Conservation (phyloP, 345 rosid species). For the Dipteronia dyeriana region DNA sequence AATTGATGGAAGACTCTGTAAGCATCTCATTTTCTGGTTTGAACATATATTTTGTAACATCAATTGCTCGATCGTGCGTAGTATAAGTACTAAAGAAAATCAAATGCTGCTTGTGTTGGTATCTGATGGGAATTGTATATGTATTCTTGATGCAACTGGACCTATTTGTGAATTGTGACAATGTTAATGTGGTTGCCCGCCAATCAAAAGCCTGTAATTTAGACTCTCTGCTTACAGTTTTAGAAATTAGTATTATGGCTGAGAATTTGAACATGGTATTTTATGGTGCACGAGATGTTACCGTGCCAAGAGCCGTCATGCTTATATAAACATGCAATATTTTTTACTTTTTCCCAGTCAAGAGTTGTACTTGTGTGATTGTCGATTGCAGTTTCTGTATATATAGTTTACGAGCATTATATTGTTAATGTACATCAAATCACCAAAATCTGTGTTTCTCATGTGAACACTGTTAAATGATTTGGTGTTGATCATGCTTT, state of each 20-base stretch:
- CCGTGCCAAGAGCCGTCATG: background rate
- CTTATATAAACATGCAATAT: background rate
- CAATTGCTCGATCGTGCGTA: background rate
- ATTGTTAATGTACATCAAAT: background rate
- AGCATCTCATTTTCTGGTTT: background rate
- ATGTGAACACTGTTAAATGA: background rate
- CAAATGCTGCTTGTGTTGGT: background rate
- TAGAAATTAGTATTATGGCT: too few species aligned
- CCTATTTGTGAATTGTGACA: background rate
- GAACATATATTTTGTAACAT: background rate
- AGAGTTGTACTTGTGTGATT: background rate
- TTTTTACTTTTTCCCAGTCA: background rate
- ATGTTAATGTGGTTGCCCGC: conserved; percentile 48
- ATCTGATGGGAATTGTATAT: background rate
- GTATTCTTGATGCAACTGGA: background rate
- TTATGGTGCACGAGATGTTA: background rate
- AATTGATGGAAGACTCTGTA: conserved; percentile 1
- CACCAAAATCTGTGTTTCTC: background rate
- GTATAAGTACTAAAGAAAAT: background rate
- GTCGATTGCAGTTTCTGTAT: background rate
- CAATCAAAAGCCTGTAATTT: too few species aligned
- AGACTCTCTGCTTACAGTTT: too few species aligned
- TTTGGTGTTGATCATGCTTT: background rate
- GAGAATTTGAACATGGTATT: background rate
- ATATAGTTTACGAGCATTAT: background rate